These are phyloP conservation scores for Mycosarcoma mackinlayi DNA, from an alignment of 1,284 basidiomycete species.

Conservation along the genomic window DNA sequence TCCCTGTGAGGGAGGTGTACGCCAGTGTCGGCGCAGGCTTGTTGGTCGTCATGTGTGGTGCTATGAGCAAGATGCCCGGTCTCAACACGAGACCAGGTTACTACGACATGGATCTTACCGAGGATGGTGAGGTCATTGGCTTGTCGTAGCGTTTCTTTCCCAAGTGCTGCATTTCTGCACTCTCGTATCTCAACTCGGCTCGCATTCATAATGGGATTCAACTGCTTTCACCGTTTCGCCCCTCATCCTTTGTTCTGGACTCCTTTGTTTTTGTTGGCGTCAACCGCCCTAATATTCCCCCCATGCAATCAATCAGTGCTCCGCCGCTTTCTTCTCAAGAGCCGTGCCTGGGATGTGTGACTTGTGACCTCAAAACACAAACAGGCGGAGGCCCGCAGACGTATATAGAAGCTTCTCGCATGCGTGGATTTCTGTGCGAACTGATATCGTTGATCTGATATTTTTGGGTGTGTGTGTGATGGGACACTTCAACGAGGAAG, in stretches of 20 bases:
- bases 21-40: constrained; percentile 94
- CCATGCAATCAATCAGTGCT: too few relatives aligned
- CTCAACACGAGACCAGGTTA: constrained; percentile 87
- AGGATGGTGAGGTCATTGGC: constrained; percentile 69
- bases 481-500: background rate
- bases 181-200: too few relatives aligned
- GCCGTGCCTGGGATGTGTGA: too few relatives aligned
- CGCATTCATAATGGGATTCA: background rate
- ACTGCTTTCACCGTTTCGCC: too few relatives aligned
- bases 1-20: constrained; percentile 89
- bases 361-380: too few relatives aligned
- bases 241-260: too few relatives aligned
- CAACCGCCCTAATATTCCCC: too few relatives aligned
- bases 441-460: constrained; percentile 45
- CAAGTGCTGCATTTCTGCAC: too few relatives aligned
- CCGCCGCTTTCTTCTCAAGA: too few relatives aligned
- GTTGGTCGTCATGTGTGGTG: constrained; percentile 81
- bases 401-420: too few relatives aligned
- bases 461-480: constrained; percentile 35
- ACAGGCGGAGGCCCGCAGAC: too few relatives aligned
- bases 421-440: constrained; percentile 43
- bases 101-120: constrained; percentile 65
- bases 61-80: constrained; percentile 92
- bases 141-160: constrained; percentile 62
- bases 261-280: too few relatives aligned